phyloP scores from a whole-genome alignment of 371 early-diverging fungal genomes.

The Gilbertella persicaria region DNA sequence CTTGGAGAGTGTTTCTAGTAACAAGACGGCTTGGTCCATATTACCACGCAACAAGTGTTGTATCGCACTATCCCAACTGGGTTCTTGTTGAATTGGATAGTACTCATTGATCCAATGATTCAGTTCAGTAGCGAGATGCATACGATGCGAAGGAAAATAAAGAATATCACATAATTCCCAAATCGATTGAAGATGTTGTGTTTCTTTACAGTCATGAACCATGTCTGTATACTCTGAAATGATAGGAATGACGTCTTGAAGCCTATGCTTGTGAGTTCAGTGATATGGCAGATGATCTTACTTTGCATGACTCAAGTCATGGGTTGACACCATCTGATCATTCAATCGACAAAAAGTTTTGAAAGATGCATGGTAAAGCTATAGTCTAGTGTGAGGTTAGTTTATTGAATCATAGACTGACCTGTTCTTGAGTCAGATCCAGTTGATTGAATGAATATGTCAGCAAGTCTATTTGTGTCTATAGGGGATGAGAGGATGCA shows the following conservation, averaged over 20 bases:
- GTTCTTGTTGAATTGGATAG: background rate
- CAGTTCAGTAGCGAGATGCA: background rate
- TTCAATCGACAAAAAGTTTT: background rate
- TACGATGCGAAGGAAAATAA: conserved; percentile 2
- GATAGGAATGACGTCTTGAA: background rate
- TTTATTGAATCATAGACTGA: no score
- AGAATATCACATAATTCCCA: conserved; percentile 8
- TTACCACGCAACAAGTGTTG: conserved; percentile 15
- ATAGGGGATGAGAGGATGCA: no score
- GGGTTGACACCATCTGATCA: background rate
- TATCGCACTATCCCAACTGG: background rate
- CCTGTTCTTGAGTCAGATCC: no score
- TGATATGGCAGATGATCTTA: background rate
- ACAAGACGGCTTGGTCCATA: background rate
- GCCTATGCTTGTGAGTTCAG: background rate
- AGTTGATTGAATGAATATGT: no score
- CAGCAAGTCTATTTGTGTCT: no score
- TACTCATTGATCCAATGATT: conserved; percentile 9
- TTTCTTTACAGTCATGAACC: background rate
- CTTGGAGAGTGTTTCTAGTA: background rate
- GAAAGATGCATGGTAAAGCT: conserved; percentile 8
- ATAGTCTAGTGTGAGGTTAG: no score
- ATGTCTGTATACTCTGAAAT: conserved; percentile 1
- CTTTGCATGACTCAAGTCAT: background rate
- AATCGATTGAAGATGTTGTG: background rate